Conservation (phyloP, 495 filamentous ascomycete genomes). For the Tuber aestivum region DNA sequence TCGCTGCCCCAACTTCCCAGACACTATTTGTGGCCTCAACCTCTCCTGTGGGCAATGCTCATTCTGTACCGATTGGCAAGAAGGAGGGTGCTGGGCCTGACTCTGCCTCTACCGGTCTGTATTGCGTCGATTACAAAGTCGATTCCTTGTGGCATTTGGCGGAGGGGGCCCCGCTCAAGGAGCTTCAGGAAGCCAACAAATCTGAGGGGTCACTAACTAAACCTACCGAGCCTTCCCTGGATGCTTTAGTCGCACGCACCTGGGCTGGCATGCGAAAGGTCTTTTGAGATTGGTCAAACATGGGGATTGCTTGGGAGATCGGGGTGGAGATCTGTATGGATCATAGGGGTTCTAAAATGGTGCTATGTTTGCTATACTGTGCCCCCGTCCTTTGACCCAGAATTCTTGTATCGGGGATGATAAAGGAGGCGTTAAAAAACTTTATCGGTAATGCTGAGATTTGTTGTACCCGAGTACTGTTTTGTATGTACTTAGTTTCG, state of each 20-base stretch:
- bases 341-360: not conserved
- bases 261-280: not conserved
- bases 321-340: too few relatives aligned
- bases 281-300: not conserved
- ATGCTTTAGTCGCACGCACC: not conserved
- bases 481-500: not conserved
- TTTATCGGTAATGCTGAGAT: not conserved
- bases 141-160: not conserved
- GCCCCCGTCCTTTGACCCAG: not conserved
- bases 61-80: not conserved
- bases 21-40: not conserved
- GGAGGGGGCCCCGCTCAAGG: not conserved
- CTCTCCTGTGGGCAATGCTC: not conserved
- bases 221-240: not conserved
- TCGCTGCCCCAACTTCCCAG: not conserved
- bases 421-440: not conserved
- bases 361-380: not conserved
- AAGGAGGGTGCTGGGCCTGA: not conserved
- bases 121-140: not conserved
- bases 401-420: not conserved
- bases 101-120: not conserved
- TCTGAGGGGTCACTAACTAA: not conserved
- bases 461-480: not conserved
- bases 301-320: not conserved
- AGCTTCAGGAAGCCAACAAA: not conserved